phyloP scores from a whole-genome alignment of 371 early-diverging fungal species.

The Mortierella sp. region DNA sequence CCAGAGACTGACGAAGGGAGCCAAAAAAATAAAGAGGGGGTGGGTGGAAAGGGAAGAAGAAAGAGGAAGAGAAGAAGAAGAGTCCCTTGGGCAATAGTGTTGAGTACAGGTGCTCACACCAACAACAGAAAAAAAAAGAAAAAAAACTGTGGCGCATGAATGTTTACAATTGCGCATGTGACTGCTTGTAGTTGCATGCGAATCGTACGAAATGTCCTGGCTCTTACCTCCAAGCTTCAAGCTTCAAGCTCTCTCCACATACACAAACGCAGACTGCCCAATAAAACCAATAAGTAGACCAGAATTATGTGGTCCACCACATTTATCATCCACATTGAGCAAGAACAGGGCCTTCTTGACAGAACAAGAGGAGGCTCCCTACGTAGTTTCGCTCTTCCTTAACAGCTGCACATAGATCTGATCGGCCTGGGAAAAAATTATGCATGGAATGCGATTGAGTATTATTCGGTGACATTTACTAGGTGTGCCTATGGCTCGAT shows the following conservation, averaged over 20 bases:
- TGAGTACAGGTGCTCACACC: neutral
- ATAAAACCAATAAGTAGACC: too few species aligned
- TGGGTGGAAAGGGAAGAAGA: conserved; percentile 3
- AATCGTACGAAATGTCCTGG: too few species aligned
- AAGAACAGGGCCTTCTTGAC: too few species aligned
- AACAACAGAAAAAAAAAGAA: conserved; percentile 17
- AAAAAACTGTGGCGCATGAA: conserved; percentile 19
- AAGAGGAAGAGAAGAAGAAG: neutral
- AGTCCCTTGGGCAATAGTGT: neutral
- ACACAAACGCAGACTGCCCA: too few species aligned
- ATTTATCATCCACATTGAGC: too few species aligned
- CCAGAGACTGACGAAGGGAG: conserved; percentile 33
- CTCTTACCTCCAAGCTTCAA: too few species aligned
- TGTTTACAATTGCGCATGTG: conserved; percentile 13
- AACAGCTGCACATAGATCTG: too few species aligned
- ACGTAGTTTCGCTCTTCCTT: too few species aligned
- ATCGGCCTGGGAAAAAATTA: too few species aligned
- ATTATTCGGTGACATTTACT: neutral
- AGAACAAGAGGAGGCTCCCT: too few species aligned
- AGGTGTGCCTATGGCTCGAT: neutral
- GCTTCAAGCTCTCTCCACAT: too few species aligned
- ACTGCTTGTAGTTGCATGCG: neutral
- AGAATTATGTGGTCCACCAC: too few species aligned
- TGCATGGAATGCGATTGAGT: neutral
- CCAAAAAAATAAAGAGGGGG: neutral